Base-by-base conservation (phyloP, 1,284 basidiomycete species). In the Trichosporon ovoides region DNA sequence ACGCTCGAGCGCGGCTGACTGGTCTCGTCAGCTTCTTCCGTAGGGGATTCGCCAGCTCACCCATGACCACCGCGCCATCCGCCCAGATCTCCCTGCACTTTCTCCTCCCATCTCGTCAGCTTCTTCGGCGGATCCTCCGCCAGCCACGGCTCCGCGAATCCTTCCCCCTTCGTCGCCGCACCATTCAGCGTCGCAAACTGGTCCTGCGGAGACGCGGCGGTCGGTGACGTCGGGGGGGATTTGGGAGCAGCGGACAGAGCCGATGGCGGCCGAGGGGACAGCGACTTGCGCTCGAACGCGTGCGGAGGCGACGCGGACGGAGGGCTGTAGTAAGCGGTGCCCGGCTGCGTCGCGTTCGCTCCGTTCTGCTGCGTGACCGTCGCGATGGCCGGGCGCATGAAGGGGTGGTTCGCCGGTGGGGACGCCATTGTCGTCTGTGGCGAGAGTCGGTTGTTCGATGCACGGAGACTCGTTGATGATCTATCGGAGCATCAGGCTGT, bases 21-120 rank as follows among this genome's bases (percentile, higher is more conserved):
- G 54, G 1, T 28, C 28, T 5, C 28, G 55, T 55, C 36, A 63
- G 56, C 20, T 20, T 3, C 14, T 13, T 46, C 22, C 14, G 35
- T 24, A 3, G 16, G 38, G 18, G 3, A 16, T 16, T 7, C n/a
- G n/a, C 3, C 11, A 22, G 68, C 72, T 60, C 58, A 73, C 73
- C 74, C 72, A 59, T 70, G 57, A 10, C 74, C 74, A 7, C 71
- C 72, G 34, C 74, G 63, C 74, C 74, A 76, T 2, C 72, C 74
- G 9, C 60, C 56, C 12, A 73, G 50, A 55, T 75, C 74, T 37
- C 61, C 58, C 48, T 68, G 57, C 5, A 74, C 66, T 58, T 75
- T 75, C 38, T 66, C 67, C 37, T 63, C 62, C 66, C 68, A 69
- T 20, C 62, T 50, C 33, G 52, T 51, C 7, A 61, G 57, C 48